Evolutionary conservation across 768 basidiomycete species (phyloP), one percentile per base, ranked within the genome.

Genomic region (Suillus placidus): DNA sequence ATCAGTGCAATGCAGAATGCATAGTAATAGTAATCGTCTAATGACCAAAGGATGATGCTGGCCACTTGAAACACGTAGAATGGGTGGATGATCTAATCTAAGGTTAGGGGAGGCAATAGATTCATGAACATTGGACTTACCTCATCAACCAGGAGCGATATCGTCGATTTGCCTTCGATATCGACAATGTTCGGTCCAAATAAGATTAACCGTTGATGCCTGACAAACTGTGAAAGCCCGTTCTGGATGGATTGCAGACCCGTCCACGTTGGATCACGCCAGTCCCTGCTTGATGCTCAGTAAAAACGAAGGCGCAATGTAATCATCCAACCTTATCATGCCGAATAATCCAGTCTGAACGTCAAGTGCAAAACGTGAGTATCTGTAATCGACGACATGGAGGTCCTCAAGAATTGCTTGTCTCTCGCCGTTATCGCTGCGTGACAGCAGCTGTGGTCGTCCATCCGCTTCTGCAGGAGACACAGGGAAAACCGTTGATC

Each of bases 21-120:
- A 76, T 99, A 99, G 72, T 98, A 98, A 70, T 91, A 95, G 73
- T 99, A 99, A 74, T 98, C 86, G 69, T 99, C 97, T 61, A 99
- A 71, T 2, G 92, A 91, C 97, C 97, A 99, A 7, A 99, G 80
- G 45, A 93, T 80, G 70, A 99, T 92, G 69, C 95, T 97, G 60
- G 94, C 94, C 69, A 98, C 89, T 83, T 99, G 97, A 74, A 99
- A 99, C 63, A 99, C 91, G 74, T 98, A 99, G 78, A 99, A 99
- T 0, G 97, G 97, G 74, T 99, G 97, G 45, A 99, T 90, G 54
- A 97, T 87, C 94, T 90, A 67, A 5, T 40, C 37, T 49, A 32
- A 7, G 64, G 16, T 49, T 68, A 60, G 70, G 62, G 12, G 64
- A 20, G 55, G 42, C 9, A 45, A 55, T 35, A 37, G 26, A 18